phyloP scores from a whole-genome alignment of 495 filamentous ascomycete species.

The Arthonia radiata region DNA sequence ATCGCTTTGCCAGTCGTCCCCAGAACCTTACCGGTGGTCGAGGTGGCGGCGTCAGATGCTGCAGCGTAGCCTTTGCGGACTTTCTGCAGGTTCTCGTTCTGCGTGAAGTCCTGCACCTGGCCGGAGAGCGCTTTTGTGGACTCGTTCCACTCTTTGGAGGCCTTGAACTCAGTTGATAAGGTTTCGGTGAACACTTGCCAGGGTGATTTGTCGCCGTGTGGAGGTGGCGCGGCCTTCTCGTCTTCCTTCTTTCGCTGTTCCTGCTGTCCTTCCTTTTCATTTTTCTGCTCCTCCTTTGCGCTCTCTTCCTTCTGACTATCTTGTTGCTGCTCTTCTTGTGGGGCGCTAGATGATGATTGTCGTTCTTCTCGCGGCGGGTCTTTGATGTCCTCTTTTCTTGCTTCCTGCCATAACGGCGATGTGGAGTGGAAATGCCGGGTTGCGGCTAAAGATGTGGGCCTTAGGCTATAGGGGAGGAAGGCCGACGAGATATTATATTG shows the following conservation, averaged over 20 bases:
- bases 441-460: too few relatives aligned
- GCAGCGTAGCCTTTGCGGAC: constrained; percentile 67
- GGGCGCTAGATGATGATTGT: constrained; percentile 2
- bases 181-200: constrained; percentile 98
- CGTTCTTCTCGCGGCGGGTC: constrained; percentile 11
- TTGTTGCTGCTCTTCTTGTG: constrained; percentile 17
- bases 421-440: constrained; percentile 8
- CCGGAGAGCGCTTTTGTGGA: constrained; percentile 83
- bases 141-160: constrained; percentile 97
- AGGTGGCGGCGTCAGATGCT: constrained; percentile 50
- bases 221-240: constrained; percentile 50
- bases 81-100: constrained; percentile 72
- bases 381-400: constrained; percentile 12
- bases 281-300: constrained; percentile 6
- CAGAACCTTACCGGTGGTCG: constrained; percentile 48
- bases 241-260: constrained; percentile 47
- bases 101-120: constrained; percentile 71
- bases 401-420: constrained; percentile 7
- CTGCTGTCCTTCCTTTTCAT: constrained; percentile 20
- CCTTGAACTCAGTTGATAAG: constrained; percentile 73
- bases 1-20: constrained; percentile 68
- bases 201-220: constrained; percentile 90
- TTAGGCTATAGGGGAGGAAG: too few relatives aligned
- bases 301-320: constrained; percentile 16
- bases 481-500: too few relatives aligned